Conservation (phyloP, 148 eudicot species). For the Chenopodium quinoa region DNA sequence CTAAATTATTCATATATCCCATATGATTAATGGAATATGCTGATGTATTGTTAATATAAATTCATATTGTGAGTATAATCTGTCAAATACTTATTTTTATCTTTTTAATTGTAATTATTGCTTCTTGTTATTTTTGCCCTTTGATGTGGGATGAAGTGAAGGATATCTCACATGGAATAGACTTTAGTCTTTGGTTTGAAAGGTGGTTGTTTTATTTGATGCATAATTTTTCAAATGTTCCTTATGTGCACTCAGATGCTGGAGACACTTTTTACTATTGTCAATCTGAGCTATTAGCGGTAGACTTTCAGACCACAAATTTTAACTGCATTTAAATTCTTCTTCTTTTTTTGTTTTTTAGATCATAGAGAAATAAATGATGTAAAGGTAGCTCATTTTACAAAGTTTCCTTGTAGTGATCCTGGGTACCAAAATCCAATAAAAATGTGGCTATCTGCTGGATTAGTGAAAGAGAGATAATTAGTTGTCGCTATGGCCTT, state of each 20-base stretch:
- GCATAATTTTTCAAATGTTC: too few species aligned
- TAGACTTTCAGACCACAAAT: too few species aligned
- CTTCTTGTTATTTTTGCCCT: background rate
- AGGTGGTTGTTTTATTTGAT: background rate
- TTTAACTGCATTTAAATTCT: too few species aligned
- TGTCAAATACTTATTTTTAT: background rate
- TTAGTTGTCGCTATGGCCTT: background rate
- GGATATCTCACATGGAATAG: background rate
- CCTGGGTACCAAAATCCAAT: background rate
- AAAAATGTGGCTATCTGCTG: background rate
- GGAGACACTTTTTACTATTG: too few species aligned
- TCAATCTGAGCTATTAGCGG: too few species aligned
- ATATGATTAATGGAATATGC: background rate
- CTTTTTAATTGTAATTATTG: background rate
- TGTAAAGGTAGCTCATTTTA: background rate
- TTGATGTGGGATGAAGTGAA: background rate
- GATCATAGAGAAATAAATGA: too few species aligned
- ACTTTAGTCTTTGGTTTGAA: background rate
- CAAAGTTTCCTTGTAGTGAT: background rate
- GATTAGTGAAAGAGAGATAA: background rate
- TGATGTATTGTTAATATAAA: slow-evolving; percentile 1
- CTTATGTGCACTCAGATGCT: too few species aligned
- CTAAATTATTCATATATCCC: slow-evolving; percentile 2
- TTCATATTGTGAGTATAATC: background rate
- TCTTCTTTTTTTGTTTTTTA: too few species aligned